These are phyloP conservation scores for Epichloe sibirici DNA, from an alignment of 2,329 filamentous ascomycete species.

Conservation along the genomic window DNA sequence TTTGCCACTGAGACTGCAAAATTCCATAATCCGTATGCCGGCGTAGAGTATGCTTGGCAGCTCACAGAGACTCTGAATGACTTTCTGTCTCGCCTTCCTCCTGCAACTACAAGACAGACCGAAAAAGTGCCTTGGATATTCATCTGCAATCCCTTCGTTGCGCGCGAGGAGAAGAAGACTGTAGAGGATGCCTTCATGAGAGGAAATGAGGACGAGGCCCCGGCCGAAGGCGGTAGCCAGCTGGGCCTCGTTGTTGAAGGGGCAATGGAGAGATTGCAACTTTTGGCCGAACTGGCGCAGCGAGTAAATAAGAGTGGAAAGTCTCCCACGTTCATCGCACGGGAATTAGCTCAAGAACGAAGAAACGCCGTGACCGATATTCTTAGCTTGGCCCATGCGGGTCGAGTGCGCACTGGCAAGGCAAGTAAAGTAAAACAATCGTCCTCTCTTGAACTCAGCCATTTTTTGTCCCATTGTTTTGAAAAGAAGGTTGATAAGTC, in stretches of 20 bases:
- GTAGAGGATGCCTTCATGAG: conserved; percentile 25
- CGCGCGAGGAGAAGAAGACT: conserved; percentile 20
- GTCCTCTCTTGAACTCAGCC: neutral
- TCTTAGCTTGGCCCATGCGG: conserved; percentile 45
- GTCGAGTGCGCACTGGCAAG: conserved; percentile 54
- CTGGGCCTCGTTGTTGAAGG: conserved; percentile 36
- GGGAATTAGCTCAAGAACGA: conserved; percentile 37
- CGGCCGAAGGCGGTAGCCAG: conserved; percentile 32
- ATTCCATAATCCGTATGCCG: conserved; percentile 48
- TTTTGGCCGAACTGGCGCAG: conserved; percentile 36
- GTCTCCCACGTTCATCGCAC: conserved; percentile 24
- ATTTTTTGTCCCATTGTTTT: neutral
- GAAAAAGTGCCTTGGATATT: conserved; percentile 55
- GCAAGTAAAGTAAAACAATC: conserved; percentile 20
- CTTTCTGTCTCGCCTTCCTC: conserved; percentile 58
- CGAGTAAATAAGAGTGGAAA: conserved; percentile 28
- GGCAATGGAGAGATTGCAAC: conserved; percentile 37
- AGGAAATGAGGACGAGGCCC: conserved; percentile 37
- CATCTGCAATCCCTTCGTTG: conserved; percentile 51
- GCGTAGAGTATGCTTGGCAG: conserved; percentile 45
- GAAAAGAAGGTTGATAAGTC: neutral
- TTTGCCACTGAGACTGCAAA: conserved; percentile 12
- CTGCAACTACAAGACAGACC: conserved; percentile 42
- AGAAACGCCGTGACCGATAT: conserved; percentile 41
- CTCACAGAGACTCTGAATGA: conserved; percentile 48